Evolutionary conservation across 495 filamentous ascomycete species (phyloP).

Genomic region (Rusavskia elegans): DNA sequence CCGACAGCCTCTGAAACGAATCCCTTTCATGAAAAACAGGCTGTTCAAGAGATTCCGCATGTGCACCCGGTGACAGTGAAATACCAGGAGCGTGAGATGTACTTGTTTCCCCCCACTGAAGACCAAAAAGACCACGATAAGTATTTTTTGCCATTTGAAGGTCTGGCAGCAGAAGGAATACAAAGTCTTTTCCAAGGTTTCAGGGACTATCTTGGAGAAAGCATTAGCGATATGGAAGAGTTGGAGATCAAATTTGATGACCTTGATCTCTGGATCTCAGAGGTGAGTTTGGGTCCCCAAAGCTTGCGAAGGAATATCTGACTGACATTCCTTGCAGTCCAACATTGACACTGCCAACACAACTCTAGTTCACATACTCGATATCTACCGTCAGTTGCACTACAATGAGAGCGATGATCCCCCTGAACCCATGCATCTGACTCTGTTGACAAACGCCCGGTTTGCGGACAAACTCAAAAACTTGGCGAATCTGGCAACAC

Average conservation of each 20-base stretch:
- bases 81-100: slow-evolving; percentile 53
- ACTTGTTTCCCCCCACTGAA: slow-evolving; percentile 50
- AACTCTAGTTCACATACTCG: slow-evolving; percentile 40
- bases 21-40: background rate
- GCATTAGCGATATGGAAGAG: slow-evolving; percentile 50
- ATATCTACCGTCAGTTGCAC: slow-evolving; percentile 39
- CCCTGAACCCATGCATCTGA: slow-evolving; percentile 39
- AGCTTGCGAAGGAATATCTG: background rate
- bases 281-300: slow-evolving; percentile 34
- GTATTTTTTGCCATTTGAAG: slow-evolving; percentile 58
- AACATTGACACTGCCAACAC: slow-evolving; percentile 8
- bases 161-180: slow-evolving; percentile 39
- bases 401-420: slow-evolving; percentile 41
- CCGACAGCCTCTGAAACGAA: background rate
- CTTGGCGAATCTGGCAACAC: slow-evolving; percentile 28
- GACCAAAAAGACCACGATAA: slow-evolving; percentile 39
- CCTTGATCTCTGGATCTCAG: slow-evolving; percentile 52
- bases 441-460: slow-evolving; percentile 32
- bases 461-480: slow-evolving; percentile 30
- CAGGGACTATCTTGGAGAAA: slow-evolving; percentile 49
- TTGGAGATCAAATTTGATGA: slow-evolving; percentile 50
- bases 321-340: slow-evolving; percentile 1
- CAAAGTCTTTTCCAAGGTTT: slow-evolving; percentile 45
- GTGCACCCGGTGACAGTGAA: slow-evolving; percentile 40
- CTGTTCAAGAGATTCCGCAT: background rate